Evolutionary conservation across 768 basidiomycete genomes (phyloP), one percentile per base, ranked within the genome.

Genomic region (Suillus spraguei): DNA sequence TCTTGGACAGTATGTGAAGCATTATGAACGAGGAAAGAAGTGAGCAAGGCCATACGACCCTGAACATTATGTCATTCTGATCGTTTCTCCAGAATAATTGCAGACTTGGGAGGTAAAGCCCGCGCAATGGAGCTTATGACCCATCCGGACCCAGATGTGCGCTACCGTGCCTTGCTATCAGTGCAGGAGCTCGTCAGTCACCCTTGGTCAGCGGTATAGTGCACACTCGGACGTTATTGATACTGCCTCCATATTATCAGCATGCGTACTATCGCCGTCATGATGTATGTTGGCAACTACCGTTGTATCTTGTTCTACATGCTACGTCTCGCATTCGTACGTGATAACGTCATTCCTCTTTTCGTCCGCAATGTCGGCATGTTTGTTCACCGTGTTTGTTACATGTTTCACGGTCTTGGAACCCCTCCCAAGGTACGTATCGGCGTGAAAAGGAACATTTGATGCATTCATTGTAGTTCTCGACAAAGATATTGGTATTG

Each of bases 111-210:
- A 49, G 97, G 87, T 3, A 99, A 99, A 78, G 85, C 84, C 3
- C 83, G 88, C 32, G 89, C 91, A 5, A 94, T 94, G 92, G 91
- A 95, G 71, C 83, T 99, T 59, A 96, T 99, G 94, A 87, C 89
- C 0, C 94, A 98, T 74, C 78, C 84, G 38, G 87, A 95, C 73
- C 80, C 91, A 24, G 92, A 99, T 69, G 95, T 98, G 61, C 87
- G 94, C 67, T 99, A 99, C 81, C 89, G 90, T 63, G 95, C 95
- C 2, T 80, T 99, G 42, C 80, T 98, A 42, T 90, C 93, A 6
- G 95, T 96, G 10, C 95, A 98, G 73, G 86, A 90, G 61, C 87
- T 97, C 38, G 91, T 97, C 70, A 95, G 94, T 73, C 94, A 96
- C 69, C 89, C 93, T 10, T 95, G 93, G 93, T 75, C 85, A 50